Evolutionary conservation across 768 basidiomycete species (phyloP), one percentile per base, ranked within the genome.

Genomic region (Leccinellum rugosiceps): DNA sequence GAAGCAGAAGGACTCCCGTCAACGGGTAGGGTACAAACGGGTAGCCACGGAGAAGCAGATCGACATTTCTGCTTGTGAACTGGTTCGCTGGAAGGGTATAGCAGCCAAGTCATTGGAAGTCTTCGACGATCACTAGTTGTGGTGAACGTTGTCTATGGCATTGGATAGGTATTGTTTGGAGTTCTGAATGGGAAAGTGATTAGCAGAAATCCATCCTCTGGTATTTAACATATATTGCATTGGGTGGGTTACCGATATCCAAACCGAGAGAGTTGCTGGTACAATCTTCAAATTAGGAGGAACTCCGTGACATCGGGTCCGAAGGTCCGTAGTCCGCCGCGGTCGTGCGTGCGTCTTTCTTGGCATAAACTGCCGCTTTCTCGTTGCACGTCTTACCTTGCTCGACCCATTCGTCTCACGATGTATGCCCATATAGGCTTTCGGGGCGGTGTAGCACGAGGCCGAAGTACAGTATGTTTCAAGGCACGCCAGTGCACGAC

Each of bases 11-110:
- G 34, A 34, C 53, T 21, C 43, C 3, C 3, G 19, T 32, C 50
- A 30, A 6, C 32, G 23, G 15, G 14, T 15, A 21, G 23, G 23
- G 45, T 43, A 61, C 72, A 74, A 63, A 19, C 65, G 59, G 44
- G 34, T 61, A 19, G 60, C 57, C 17, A 14, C 59, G 2, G 52
- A 50, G 4, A 11, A 7, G n/a, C 46, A 38, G 8, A 58, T 58
- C 34, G 0, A 11, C 1, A 38, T 60, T 49, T 38, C 52, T 3
- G 26, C 26, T 6, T 1, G 28, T 17, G 6, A n/a, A 4, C 26
- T 60, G 48, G 26, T 32, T 15, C 41, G 23, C 3, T n/a, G 50
- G 48, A 4, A 50, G 32, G 52, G 25, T 41, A n/a, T 60, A 5
- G 14, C 23, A 11, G 28, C 26, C 19, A 34, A 53, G 26, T 10